Percentiles rank a stretch among this genome's conserved stretches.
These are phyloP conservation scores for Crithidia expoeki DNA, from an alignment of 208 protist species.

Conservation along the genomic window DNA sequence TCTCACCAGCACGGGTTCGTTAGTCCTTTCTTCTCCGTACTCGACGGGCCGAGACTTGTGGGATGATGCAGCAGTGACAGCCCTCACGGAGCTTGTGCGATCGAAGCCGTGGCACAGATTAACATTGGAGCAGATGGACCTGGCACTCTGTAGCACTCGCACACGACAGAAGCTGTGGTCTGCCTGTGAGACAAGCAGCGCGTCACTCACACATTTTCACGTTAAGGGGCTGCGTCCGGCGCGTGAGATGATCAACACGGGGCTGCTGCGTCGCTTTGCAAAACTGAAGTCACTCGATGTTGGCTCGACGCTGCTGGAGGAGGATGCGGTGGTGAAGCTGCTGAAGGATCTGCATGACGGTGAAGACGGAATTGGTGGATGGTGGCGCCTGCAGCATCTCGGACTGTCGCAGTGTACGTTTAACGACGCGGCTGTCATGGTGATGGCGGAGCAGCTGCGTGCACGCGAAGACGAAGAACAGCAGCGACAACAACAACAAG, in stretches of 20 bases:
- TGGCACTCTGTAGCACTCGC: slow-evolving; percentile 28
- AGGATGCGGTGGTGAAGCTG: slow-evolving; percentile 33
- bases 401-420: slow-evolving; percentile 59
- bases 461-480: background rate
- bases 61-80: slow-evolving; percentile 28
- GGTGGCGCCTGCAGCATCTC: slow-evolving; percentile 56
- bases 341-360: slow-evolving; percentile 36
- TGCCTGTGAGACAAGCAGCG: slow-evolving; percentile 23
- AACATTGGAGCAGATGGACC: slow-evolving; percentile 36
- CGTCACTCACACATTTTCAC: slow-evolving; percentile 36
- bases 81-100: slow-evolving; percentile 38
- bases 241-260: slow-evolving; percentile 23
- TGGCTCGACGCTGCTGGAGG: slow-evolving; percentile 28
- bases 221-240: slow-evolving; percentile 44
- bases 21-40: background rate
- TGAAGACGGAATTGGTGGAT: slow-evolving; percentile 54
- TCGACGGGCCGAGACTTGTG: slow-evolving; percentile 23
- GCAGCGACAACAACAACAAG: background rate
- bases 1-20: background rate
- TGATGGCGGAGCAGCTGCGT: slow-evolving; percentile 30
- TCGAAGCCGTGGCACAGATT: slow-evolving; percentile 28
- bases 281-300: slow-evolving; percentile 48
- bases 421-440: slow-evolving; percentile 37
- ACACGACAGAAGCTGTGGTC: slow-evolving; percentile 33
- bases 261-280: slow-evolving; percentile 20